Conservation (phyloP, 371 early-diverging fungal species). For the Blakeslea trispora region DNA sequence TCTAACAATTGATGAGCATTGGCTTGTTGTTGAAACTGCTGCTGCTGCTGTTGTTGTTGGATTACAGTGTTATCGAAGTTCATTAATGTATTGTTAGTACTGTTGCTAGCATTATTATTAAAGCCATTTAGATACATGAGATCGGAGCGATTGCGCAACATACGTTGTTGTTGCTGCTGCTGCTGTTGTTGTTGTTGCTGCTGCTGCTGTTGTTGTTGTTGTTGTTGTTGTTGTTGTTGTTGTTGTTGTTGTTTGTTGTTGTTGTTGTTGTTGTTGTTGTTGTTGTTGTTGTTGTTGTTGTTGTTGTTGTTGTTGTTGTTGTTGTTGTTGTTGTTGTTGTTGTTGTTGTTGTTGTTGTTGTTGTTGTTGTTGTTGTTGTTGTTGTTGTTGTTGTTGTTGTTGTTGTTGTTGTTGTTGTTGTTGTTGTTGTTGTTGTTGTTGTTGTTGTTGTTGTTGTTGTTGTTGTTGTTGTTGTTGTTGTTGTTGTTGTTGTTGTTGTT, state of each 20-base stretch:
- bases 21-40: constrained; percentile 26
- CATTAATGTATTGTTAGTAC: constrained; percentile 7
- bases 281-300: constrained; percentile 20
- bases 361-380: constrained; percentile 19
- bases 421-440: constrained; percentile 23
- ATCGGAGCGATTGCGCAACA: constrained; percentile 35
- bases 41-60: constrained; percentile 15
- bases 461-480: constrained; percentile 20
- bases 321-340: constrained; percentile 19
- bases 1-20: constrained; percentile 66
- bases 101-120: constrained; percentile 6
- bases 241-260: constrained; percentile 22
- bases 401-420: constrained; percentile 22
- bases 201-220: constrained; percentile 20
- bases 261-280: constrained; percentile 20
- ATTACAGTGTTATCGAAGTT: constrained; percentile 4
- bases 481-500: constrained; percentile 23
- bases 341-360: constrained; percentile 20
- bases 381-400: constrained; percentile 19
- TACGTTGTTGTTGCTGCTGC: constrained; percentile 19
- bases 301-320: constrained; percentile 23
- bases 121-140: constrained; percentile 32
- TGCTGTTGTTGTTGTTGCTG: constrained; percentile 22
- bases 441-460: constrained; percentile 20
- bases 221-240: constrained; percentile 23